Conservation (phyloP, 257 asterid genomes). For the Lycium barbarum region DNA sequence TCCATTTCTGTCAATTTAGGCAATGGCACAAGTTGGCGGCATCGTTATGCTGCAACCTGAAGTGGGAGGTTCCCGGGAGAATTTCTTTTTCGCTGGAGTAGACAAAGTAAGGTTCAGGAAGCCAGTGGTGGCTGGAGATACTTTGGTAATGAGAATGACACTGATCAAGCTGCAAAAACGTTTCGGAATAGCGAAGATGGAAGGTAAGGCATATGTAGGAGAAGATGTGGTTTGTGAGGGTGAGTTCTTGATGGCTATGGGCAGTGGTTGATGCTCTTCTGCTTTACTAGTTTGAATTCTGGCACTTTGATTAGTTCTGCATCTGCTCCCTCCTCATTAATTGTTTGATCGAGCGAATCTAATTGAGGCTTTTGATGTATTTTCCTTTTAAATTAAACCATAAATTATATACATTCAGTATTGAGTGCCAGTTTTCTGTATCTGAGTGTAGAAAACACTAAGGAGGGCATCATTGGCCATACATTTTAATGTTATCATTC, state of each 20-base stretch:
- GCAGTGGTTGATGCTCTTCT: slow-evolving; percentile 40
- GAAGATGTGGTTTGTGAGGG: slow-evolving; percentile 91
- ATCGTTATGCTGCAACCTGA: slow-evolving; percentile 82
- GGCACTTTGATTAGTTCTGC: not conserved
- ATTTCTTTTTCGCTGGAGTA: slow-evolving; percentile 84
- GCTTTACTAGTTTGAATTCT: not conserved
- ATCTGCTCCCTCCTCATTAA: not conserved
- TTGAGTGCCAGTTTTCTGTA: not conserved
- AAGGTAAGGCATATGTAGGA: slow-evolving; percentile 87
- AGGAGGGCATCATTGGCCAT: not conserved
- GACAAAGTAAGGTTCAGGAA: slow-evolving; percentile 87
- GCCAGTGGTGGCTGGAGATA: slow-evolving; percentile 84
- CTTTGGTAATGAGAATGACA: slow-evolving; percentile 86
- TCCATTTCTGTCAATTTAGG: slow-evolving; percentile 51
- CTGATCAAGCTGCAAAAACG: slow-evolving; percentile 78
- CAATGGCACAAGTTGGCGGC: slow-evolving; percentile 98
- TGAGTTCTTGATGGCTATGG: slow-evolving; percentile 87
- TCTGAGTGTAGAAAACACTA: not conserved
- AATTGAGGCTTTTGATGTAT: not conserved
- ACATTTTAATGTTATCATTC: no score
- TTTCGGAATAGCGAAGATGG: slow-evolving; percentile 88
- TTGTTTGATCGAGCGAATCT: not conserved
- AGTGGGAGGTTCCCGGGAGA: slow-evolving; percentile 77
- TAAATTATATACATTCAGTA: not conserved
- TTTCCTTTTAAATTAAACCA: not conserved